Evolutionary conservation across 2,329 filamentous ascomycete genomes (phyloP).

Genomic region (Aspergillus sclerotialis): DNA sequence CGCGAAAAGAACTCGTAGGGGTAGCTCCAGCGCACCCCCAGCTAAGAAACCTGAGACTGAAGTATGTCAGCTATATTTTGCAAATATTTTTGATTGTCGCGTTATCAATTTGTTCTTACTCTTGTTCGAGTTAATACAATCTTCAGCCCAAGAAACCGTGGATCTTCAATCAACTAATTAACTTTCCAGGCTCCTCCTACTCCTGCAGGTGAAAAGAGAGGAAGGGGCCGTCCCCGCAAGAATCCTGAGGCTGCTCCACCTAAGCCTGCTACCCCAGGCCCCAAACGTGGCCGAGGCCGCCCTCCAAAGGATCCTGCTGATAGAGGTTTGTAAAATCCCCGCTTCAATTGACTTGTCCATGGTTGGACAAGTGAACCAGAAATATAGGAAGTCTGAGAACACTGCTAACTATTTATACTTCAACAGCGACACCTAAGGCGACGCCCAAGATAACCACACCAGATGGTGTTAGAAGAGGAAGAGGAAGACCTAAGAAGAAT

Average conservation of each 20-base stretch:
- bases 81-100: background rate
- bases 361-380: background rate
- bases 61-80: background rate
- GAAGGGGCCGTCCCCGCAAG: conserved; percentile 29
- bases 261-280: conserved; percentile 15
- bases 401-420: background rate
- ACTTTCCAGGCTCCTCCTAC: conserved; percentile 6
- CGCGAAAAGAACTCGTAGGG: background rate
- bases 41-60: background rate
- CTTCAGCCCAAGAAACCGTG: no score
- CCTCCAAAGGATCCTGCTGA: conserved; percentile 20
- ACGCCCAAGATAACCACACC: background rate
- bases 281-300: conserved; percentile 27
- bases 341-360: background rate
- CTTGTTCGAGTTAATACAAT: no score
- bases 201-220: conserved; percentile 22
- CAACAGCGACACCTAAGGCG: background rate
- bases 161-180: conserved; percentile 4
- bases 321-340: conserved; percentile 6
- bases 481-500: background rate
- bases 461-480: background rate
- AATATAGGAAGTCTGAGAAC: background rate
- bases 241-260: conserved; percentile 17
- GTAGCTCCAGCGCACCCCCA: no score
- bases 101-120: no score